Conservation (phyloP, 306 rosid genomes). For the Pterocarpus santalinus region DNA sequence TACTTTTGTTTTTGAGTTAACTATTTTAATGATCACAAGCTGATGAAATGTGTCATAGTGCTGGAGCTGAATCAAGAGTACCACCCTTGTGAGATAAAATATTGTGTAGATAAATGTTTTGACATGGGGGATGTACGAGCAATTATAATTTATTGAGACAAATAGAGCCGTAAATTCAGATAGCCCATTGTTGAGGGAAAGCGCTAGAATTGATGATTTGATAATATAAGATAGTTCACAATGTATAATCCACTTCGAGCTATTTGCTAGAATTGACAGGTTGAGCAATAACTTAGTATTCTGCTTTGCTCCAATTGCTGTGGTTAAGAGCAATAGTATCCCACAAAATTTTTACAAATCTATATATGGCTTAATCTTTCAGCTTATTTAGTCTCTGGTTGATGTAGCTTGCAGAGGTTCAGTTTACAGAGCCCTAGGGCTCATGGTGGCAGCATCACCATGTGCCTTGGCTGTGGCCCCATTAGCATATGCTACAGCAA, state of each 20-base stretch:
- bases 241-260: too few relatives aligned
- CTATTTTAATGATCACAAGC: neutral
- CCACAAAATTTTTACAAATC: conserved; percentile 16
- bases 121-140: too few relatives aligned
- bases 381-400: conserved; percentile 51
- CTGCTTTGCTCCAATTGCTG: neutral
- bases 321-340: neutral
- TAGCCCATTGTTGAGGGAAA: neutral
- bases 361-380: conserved; percentile 44
- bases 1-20: conserved; percentile 5
- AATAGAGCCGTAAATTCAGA: neutral
- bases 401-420: conserved; percentile 95
- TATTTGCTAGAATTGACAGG: neutral
- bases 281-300: conserved; percentile 1
- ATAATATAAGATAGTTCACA: neutral
- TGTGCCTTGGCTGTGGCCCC: conserved; percentile 99
- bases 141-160: conserved; percentile 11
- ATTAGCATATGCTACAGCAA: conserved; percentile 94
- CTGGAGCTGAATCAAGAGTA: neutral
- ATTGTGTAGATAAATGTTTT: neutral
- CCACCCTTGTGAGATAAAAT: neutral
- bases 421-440: conserved; percentile 92
- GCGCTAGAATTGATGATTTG: neutral
- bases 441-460: conserved; percentile 99
- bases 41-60: conserved; percentile 22